Conservation (phyloP, 2,329 filamentous ascomycete genomes). For the Coniochaeta sp. region DNA sequence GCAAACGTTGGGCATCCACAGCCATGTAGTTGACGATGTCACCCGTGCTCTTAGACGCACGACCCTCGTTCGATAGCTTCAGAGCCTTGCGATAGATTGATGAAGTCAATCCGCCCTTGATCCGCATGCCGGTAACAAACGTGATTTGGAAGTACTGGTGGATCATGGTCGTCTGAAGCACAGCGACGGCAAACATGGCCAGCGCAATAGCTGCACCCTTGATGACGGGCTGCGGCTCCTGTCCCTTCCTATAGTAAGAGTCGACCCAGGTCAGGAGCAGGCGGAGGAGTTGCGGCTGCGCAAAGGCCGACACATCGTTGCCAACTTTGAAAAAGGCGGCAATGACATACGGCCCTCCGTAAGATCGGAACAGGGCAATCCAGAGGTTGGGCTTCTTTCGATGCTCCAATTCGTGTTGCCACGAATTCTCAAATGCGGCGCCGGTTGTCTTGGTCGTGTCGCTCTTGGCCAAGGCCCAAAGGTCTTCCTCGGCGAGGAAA, state of each 20-base stretch:
- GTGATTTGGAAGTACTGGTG: slow-evolving; percentile 97
- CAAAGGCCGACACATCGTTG: slow-evolving; percentile 80
- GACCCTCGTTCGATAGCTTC: slow-evolving; percentile 85
- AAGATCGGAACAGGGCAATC: slow-evolving; percentile 76
- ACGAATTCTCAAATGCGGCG: slow-evolving; percentile 62
- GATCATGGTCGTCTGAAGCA: slow-evolving; percentile 80
- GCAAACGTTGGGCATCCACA: slow-evolving; percentile 89
- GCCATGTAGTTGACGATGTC: slow-evolving; percentile 99
- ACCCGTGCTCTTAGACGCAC: slow-evolving; percentile 81
- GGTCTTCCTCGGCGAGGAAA: slow-evolving; percentile 86
- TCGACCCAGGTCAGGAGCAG: slow-evolving; percentile 77
- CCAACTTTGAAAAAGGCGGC: slow-evolving; percentile 82
- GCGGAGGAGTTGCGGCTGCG: slow-evolving; percentile 84
- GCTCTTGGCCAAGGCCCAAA: slow-evolving; percentile 80
- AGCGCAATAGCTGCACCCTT: slow-evolving; percentile 82
- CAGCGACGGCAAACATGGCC: slow-evolving; percentile 84
- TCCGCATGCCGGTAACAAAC: slow-evolving; percentile 93
- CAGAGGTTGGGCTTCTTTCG: slow-evolving; percentile 72
- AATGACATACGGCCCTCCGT: slow-evolving; percentile 75
- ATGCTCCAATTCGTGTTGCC: slow-evolving; percentile 66
- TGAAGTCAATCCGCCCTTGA: slow-evolving; percentile 84
- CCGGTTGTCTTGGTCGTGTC: slow-evolving; percentile 76
- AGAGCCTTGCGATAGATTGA: slow-evolving; percentile 91
- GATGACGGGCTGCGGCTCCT: slow-evolving; percentile 66
- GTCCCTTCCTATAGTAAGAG: slow-evolving; percentile 57